Base-by-base conservation (phyloP, 2,329 filamentous ascomycete species). In the Albifimbria verrucaria region DNA sequence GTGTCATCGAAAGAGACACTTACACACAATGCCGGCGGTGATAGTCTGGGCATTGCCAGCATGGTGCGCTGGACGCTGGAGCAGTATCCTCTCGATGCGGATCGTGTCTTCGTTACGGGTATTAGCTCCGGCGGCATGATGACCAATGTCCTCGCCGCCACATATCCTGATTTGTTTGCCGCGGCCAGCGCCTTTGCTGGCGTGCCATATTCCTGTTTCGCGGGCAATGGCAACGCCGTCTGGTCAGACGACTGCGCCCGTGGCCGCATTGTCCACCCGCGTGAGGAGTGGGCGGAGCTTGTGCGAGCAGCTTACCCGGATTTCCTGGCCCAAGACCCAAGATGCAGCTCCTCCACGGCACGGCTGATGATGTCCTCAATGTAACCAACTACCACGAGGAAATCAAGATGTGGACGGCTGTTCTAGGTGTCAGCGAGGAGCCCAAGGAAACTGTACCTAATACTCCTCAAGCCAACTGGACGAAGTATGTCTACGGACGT, bases 281-380 rank as follows among this genome's bases (percentile, higher is more conserved):
- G 64, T 1, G 60, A 55, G 17, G 61, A 68, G 55, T 75, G 72
- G 72, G 68, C 62, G 1, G 59, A 58, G 1, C 51, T 71, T 4
- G 72, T 75, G 6, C 50, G 60, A 48, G 67, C 64, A 1, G 79
- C 76, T 55, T 80, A 80, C 56, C 77, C 78, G 0, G 73, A 69
- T 0, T 83, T 58, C 69, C 62, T 2, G 78, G 80, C 1, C 69
- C 74, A 48, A 67, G 79, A 12, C 81, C 82, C 0, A 79, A 78
- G 60, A 72, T 85, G 69, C 79, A 83, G 64, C 71, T 85, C 41
- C 80, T 79, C 64, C 82, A 85, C 61, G 82, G 82, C 10, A 78
- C 75, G 4, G 62, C 57, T 0, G 81, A 85, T 56, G 71, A 75
- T 26, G 75, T 75, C 4, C 66, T 85, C 2, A 70, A 75, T 42